Conservation (phyloP, 352 stramenopile genomes). For the Blastocystis sp. region DNA sequence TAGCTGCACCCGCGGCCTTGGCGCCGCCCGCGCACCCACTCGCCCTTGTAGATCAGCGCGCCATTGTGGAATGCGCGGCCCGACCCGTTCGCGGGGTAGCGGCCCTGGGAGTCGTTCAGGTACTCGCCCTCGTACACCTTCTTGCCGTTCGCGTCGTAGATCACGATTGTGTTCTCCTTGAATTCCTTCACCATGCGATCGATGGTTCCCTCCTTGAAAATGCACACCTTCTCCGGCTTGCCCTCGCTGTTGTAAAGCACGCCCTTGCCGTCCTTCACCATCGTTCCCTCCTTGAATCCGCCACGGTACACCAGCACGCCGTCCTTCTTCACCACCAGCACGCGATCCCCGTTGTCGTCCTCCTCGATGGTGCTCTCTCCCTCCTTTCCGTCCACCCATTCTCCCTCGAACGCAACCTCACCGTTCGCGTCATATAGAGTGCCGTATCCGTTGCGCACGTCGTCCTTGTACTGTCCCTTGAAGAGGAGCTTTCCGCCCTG, state of each 20-base stretch:
- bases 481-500: constrained; percentile 32
- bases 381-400: constrained; percentile 26
- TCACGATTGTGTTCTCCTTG: constrained; percentile 4
- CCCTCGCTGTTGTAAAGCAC: neutral
- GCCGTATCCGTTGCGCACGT: constrained; percentile 57
- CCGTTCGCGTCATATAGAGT: constrained; percentile 14
- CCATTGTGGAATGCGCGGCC: neutral
- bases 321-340: constrained; percentile 25
- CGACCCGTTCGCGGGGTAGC: neutral
- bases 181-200: constrained; percentile 40
- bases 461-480: constrained; percentile 20
- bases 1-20: constrained; percentile 11
- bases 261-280: constrained; percentile 24
- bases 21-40: neutral
- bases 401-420: constrained; percentile 26
- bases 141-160: constrained; percentile 9
- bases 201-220: constrained; percentile 16
- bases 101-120: neutral
- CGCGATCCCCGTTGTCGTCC: constrained; percentile 30
- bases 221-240: neutral
- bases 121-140: constrained; percentile 48
- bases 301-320: neutral
- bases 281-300: constrained; percentile 46
- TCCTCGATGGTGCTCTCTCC: constrained; percentile 21
- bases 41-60: neutral